Percentiles rank a stretch among this genome's conserved stretches.
Conservation (phyloP, 2,329 filamentous ascomycete species). For the Epichloe festucae region DNA sequence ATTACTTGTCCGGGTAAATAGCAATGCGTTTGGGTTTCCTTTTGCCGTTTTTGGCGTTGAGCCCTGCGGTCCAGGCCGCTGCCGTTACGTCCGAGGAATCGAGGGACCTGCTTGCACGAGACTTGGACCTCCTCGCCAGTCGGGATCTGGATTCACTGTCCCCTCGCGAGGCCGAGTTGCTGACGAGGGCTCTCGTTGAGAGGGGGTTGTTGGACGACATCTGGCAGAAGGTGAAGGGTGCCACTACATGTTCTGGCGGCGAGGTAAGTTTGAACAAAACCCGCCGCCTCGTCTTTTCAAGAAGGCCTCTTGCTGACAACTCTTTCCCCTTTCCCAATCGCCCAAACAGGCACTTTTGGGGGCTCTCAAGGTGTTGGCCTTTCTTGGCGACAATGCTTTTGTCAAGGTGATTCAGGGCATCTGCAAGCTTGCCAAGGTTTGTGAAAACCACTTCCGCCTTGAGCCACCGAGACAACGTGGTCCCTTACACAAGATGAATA, state of each 20-base stretch:
- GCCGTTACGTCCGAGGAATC: not conserved
- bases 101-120: not conserved
- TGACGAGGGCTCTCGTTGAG: slow-evolving; percentile 5
- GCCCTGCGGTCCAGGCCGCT: slow-evolving; percentile 2
- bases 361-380: slow-evolving; percentile 30
- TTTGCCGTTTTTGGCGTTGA: slow-evolving; percentile 9
- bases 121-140: slow-evolving; percentile 1
- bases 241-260: slow-evolving; percentile 13
- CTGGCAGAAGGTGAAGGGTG: slow-evolving; percentile 14
- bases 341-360: slow-evolving; percentile 12
- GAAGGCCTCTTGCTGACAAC: not conserved
- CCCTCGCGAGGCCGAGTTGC: not conserved
- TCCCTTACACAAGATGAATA: not conserved
- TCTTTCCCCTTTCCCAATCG: not conserved
- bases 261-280: slow-evolving; percentile 9
- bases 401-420: slow-evolving; percentile 18
- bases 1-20: not conserved
- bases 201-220: slow-evolving; percentile 10
- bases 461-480: not conserved
- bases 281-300: not conserved
- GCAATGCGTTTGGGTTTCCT: slow-evolving; percentile 9
- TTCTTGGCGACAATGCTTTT: slow-evolving; percentile 29
- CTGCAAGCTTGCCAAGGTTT: slow-evolving; percentile 22
- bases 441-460: not conserved
- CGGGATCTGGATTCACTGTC: slow-evolving; percentile 1